Evolutionary conservation across 805 yeast genomes (phyloP), one percentile per base, ranked within the genome.

Genomic region (Yamadazyma paraphyllophila): DNA sequence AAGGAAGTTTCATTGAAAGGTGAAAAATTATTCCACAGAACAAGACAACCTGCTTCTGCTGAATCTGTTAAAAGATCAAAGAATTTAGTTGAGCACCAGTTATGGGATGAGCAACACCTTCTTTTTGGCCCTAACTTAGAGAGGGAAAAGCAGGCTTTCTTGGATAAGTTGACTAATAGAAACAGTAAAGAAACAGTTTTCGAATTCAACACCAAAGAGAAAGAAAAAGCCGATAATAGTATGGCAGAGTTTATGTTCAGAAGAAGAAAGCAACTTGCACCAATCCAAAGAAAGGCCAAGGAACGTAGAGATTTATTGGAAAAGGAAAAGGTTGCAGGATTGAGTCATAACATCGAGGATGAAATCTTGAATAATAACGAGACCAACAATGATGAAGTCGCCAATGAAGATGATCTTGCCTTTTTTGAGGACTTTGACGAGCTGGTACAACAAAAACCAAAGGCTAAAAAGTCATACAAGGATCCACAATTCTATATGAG

Each of bases 41-140:
- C 97, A 1, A 79, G 97, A 59, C 81, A 84, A 39, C 77, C 95
- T 1, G 96, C 99, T 0, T 88, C 96, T 3, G 73, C 71, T 17
- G 96, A 89, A 60, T 83, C 95, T n/a, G 78, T 88, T 31, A 87
- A 86, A 58, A 74, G 98, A 58, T 76, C 95, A 14, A 90, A 86
- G 61, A 96, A 89, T 58, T 72, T 92, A 38, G 66, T 82, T 47
- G 73, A 71, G 7, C 72, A 81, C 14, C 90, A 91, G 2, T 53
- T 66, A 6, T 94, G 98, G 97, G 96, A 92, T 62, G 89, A 80
- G 15, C 92, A 86, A 57, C 89, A 89, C 64, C 66, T 90, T 27
- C 62, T 87, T 44, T 88, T 90, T 61, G 95, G 95, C 16, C 76
- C 78, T 26, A 88, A 88, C 58, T 62, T 76, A 44, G 96, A 88